Conservation (phyloP, 176 grass and related monocot genomes). For the Neostapfia colusana region DNA sequence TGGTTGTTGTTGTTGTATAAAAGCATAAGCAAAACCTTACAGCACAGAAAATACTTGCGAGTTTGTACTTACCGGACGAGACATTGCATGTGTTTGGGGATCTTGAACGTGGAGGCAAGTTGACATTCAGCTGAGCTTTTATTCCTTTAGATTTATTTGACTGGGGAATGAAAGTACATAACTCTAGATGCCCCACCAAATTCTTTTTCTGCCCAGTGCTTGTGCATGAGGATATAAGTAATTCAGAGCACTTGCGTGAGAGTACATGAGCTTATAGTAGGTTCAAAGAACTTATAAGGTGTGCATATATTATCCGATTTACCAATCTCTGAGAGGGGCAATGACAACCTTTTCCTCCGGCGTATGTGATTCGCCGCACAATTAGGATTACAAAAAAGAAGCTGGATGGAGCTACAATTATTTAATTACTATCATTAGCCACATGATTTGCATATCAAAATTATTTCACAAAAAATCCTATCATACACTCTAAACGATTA, state of each 20-base stretch:
- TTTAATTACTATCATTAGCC: not conserved
- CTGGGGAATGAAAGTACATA: constrained; percentile 18
- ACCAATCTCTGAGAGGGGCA: not conserved
- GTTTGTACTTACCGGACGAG: constrained; percentile 27
- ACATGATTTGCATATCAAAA: not conserved
- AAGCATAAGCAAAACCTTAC: not conserved
- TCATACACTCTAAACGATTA: not conserved
- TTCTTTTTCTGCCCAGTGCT: not conserved
- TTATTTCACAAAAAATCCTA: not conserved
- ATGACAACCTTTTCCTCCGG: not conserved
- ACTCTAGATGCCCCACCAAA: not conserved
- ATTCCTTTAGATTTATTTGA: constrained; percentile 21
- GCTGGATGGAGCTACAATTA: not conserved
- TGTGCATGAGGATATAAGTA: not conserved
- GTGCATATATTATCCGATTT: not conserved
- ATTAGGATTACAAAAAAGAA: not conserved
- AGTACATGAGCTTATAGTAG: not conserved
- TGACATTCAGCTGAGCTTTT: constrained; percentile 30
- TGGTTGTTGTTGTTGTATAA: no score
- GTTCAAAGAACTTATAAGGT: not conserved
- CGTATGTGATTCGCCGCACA: not conserved
- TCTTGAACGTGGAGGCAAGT: constrained; percentile 38
- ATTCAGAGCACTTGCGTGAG: not conserved
- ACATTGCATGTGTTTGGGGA: constrained; percentile 28
- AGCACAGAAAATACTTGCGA: not conserved